Base-by-base conservation (phyloP, 768 basidiomycete species). In the Boletus edulis region DNA sequence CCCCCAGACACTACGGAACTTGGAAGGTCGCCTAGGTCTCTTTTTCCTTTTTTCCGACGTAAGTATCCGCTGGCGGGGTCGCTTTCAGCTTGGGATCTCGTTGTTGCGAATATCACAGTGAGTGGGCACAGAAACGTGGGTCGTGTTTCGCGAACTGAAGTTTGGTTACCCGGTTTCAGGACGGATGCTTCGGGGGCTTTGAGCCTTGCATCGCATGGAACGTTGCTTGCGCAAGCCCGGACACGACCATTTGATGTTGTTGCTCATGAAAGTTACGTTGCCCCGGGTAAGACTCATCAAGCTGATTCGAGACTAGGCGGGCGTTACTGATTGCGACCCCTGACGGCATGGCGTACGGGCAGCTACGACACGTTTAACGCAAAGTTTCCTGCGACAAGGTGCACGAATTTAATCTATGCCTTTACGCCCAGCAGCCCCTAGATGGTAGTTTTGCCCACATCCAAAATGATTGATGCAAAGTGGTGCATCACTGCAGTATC, bases 1-100 rank as follows among this genome's bases (percentile, higher is more conserved):
- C 1, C 81, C 91, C 6, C 86, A 94, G 44, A 81, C 86, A 47
- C 75, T 94, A 63, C 83, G 87, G 57, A 90, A 96, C 69, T 78
- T 89, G 38, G 84, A 89, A 68, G 91, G 91, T 53, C 84, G 86
- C 47, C 77, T 79, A 63, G 89, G 93, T n/a, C 75, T 91, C 43
- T 94, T 89, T 70, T 94, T 97, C 64, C 73, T 94, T 51, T 97
- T 95, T 65, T 87, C 94, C 8, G 94, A 97, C 71, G 91, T 91
- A 63, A 92, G 91, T 67, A 83, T 96, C 53, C 82, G 91, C 17
- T 81, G 81, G 75, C 78, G 82, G 24, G 94, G 94, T 9, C 80
- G 78, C 17, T 97, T 86, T 73, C 82, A 84, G 64, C 77, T 95
- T 51, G 82, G 84, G 49, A 79, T 93, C 51, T 85, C 81, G 47